These are phyloP conservation scores for Luzula sylvatica DNA, from an alignment of 176 grass and related monocot genomes.

Conservation along the genomic window DNA sequence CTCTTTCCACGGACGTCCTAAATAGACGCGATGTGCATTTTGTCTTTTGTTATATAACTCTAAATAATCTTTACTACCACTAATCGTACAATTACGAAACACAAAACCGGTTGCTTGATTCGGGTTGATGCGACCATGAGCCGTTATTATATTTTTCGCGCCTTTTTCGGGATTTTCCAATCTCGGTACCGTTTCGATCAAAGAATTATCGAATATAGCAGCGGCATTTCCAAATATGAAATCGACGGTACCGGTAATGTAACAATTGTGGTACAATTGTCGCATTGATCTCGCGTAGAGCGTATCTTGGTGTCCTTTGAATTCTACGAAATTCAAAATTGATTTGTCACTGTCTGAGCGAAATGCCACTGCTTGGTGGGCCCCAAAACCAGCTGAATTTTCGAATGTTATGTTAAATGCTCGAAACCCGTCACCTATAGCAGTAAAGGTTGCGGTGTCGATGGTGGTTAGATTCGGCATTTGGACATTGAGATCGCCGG, in stretches of 20 bases:
- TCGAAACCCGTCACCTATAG: constrained; percentile 52
- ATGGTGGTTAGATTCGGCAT: constrained; percentile 39
- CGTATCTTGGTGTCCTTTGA: constrained; percentile 73
- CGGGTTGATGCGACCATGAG: constrained; percentile 62
- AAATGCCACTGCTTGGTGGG: constrained; percentile 66
- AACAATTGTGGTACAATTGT: constrained; percentile 56
- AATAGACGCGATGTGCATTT: constrained; percentile 40
- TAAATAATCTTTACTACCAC: constrained; percentile 40
- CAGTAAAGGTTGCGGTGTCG: constrained; percentile 36
- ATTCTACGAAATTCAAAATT: constrained; percentile 60
- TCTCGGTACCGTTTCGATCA: constrained; percentile 43
- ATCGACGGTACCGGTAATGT: constrained; percentile 53
- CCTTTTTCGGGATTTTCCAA: constrained; percentile 40
- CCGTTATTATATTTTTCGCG: constrained; percentile 51
- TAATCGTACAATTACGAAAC: constrained; percentile 50
- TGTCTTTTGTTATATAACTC: constrained; percentile 34
- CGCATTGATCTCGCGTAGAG: constrained; percentile 67
- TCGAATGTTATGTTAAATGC: constrained; percentile 58
- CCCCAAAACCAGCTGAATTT: constrained; percentile 48
- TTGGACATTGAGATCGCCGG: constrained; percentile 30
- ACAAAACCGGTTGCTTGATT: constrained; percentile 76
- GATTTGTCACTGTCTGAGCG: constrained; percentile 68
- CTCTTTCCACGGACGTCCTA: constrained; percentile 92
- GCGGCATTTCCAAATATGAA: constrained; percentile 82
- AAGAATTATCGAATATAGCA: constrained; percentile 50